phyloP scores from a whole-genome alignment of 768 basidiomycete genomes.

The Mycena galopus region DNA sequence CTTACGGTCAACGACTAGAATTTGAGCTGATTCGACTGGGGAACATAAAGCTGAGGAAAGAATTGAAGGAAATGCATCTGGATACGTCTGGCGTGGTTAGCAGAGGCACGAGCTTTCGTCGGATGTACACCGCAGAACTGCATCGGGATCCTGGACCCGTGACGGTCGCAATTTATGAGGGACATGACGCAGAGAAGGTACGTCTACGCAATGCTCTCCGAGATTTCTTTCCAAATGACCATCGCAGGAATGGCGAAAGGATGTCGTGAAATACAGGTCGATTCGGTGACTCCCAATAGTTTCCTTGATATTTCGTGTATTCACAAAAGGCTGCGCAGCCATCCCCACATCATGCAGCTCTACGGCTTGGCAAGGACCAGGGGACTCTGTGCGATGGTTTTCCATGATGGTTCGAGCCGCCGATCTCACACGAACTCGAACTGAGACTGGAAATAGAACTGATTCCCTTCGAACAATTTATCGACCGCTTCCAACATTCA shows the following conservation, averaged over 20 bases:
- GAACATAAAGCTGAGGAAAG: too few species aligned
- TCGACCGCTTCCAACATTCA: not conserved
- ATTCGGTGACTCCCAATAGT: not conserved
- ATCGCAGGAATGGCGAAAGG: not conserved
- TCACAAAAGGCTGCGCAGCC: not conserved
- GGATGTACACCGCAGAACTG: conserved; percentile 8
- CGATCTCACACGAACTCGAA: not conserved
- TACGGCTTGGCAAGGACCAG: not conserved
- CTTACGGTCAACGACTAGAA: too few species aligned
- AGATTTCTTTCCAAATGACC: not conserved
- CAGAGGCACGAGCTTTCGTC: not conserved
- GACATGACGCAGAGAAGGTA: not conserved
- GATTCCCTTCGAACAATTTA: not conserved
- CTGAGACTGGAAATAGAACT: not conserved
- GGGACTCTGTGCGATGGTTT: not conserved
- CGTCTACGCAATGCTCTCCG: too few species aligned
- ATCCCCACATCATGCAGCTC: not conserved
- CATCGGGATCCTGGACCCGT: not conserved
- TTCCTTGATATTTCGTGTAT: not conserved
- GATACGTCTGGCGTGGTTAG: not conserved
- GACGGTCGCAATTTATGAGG: conserved; percentile 9
- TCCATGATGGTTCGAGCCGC: not conserved
- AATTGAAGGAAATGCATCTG: not conserved
- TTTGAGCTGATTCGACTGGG: too few species aligned
- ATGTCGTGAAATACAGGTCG: not conserved